Base-by-base conservation (phyloP, 2,329 filamentous ascomycete genomes). In the Fusarium globosum region DNA sequence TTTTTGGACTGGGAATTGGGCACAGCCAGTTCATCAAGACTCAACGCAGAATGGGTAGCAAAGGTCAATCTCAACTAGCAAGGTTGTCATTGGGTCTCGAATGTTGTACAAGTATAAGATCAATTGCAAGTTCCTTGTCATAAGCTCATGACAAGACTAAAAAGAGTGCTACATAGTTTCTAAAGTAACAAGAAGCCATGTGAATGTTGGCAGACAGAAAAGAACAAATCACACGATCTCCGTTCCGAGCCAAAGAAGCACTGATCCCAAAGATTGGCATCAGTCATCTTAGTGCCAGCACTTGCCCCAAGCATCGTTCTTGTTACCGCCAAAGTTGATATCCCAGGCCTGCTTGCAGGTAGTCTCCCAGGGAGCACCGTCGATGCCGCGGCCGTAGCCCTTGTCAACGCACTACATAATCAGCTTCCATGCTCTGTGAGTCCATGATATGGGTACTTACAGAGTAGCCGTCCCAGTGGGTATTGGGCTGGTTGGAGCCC, bases 241-340 rank as follows among this genome's bases (percentile, higher is more conserved):
- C 35, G 36, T 28, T 20, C 12, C 33, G 21, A 26, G 20, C 33
- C 26, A 15, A 26, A 20, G 4, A 26, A 36, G 30, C 7, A 26
- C 21, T 20, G 56, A 51, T 51, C 12, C 42, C 33, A 51, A n/a
- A 30, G 6, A 18, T 4, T 51, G 42, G 23, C 8, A 51, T 58
- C 33, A 51, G 56, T 48, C 23, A 28, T 7, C 21, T 43, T 71
- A 71, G 59, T 72, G 69, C 69, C 69, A 72, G 69, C 69, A 72
- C 10, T 68, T 61, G 6, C 69, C 69, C n/a, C 13, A 16, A n/a
- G 35, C 68, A 30, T 68, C 52, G 5, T 58, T 6, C 12, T 14
- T 30, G 58, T 71, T 68, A 28, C 69, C 69, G 0, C 69, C 69
- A 52, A 38, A 71, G 63, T 53, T 51, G 45, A 72, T 23, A 30